These are phyloP conservation scores for Fraxinus ornus DNA, from an alignment of 305 asterid genomes.

Conservation along the genomic window DNA sequence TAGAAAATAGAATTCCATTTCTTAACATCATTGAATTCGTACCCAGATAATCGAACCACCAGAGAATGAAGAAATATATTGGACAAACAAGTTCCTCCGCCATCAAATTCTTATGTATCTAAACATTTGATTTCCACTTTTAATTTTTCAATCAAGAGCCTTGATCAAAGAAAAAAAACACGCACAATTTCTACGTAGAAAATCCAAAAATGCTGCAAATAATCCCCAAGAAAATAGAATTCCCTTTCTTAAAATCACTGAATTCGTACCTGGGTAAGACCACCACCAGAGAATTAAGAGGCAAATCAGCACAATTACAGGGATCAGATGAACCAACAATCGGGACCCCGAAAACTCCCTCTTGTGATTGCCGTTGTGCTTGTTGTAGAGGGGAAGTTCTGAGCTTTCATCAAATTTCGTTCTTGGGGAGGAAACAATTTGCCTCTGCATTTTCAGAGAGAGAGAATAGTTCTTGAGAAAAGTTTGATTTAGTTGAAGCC, in stretches of 20 bases:
- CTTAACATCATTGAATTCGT: background rate
- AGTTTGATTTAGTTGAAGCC: background rate
- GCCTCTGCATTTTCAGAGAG: constrained; percentile 27
- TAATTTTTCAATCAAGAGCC: background rate
- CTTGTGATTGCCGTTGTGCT: background rate
- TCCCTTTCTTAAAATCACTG: background rate
- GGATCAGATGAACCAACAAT: constrained; percentile 42
- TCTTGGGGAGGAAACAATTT: constrained; percentile 16
- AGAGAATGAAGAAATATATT: background rate
- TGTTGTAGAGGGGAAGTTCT: constrained; percentile 32
- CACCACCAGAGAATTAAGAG: constrained; percentile 59
- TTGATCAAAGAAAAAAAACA: background rate
- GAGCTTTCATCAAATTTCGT: constrained; percentile 21
- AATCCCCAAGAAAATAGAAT: background rate
- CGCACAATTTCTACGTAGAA: background rate
- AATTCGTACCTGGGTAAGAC: constrained; percentile 39
- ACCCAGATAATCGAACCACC: background rate
- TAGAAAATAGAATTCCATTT: background rate
- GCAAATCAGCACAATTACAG: constrained; percentile 39
- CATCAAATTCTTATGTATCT: background rate
- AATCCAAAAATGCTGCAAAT: background rate
- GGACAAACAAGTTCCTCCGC: background rate
- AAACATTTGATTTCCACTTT: background rate
- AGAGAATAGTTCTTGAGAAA: constrained; percentile 19
- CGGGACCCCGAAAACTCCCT: constrained; percentile 23